Base-by-base conservation (phyloP, 352 stramenopile genomes). In the Globisporangium irregulare region DNA sequence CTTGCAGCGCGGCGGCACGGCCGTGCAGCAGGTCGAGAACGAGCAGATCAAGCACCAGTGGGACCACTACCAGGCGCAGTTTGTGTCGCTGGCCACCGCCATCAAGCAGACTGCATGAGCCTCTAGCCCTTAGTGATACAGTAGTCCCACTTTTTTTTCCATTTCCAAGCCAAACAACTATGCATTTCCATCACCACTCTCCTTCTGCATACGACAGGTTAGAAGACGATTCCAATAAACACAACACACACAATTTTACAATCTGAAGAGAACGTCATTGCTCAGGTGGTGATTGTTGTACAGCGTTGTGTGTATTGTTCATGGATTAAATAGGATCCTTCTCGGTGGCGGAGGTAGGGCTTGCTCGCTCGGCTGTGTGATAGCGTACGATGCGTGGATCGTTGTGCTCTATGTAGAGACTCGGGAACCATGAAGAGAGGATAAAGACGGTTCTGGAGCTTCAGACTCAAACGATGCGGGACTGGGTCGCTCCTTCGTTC, bases 21-120 rank as follows among this genome's bases (percentile, higher is more conserved):
- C 84, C 4, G 73, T 91, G 9, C 73, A 78, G 71, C 82, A 90
- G 43, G 69, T 87, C 12, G 66, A 66, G n/a, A 71, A 56, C 59
- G 75, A 80, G 24, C 72, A 66, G n/a, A 72, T 89, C 25, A 84
- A 90, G 73, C 66, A 74, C 56, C 72, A 82, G 60, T 94, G 87
- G 87, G 77, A 86, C 41, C 73, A 83, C 41, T 72, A 78, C 57
- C 87, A 94, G 69, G 74, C 78, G 27, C 43, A 82, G 68, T 94
- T 94, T 68, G 85, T 94, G 60, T 72, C 84, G 66, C 66, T 94
- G 22, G 87, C 87, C 9, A 93, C 87, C 34, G 76, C 81, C 36
- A 92, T 94, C 74, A 94, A 94, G 76, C 82, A 91, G 67, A 56
- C 72, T 29, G 77, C 76, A 50, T 89, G 36, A 74, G 48, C 41